Base-by-base conservation (phyloP, 345 rosid species). In the Cardamine chenopodiifolia region DNA sequence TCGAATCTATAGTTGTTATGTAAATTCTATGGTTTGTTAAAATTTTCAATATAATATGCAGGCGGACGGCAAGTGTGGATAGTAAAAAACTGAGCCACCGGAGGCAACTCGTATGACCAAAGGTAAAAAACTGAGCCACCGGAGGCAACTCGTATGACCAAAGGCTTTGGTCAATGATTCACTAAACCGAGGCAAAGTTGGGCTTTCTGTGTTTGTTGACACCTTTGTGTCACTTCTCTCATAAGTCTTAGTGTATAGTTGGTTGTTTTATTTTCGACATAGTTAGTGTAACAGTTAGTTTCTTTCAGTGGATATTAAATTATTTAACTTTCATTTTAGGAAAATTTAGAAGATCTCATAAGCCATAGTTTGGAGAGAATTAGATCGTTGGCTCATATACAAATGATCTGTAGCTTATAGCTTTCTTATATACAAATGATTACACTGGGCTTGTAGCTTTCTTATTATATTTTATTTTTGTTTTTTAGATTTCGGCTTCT, bases 31-130 rank as follows among this genome's bases (percentile, higher is more conserved):
- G 18, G 35, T 67, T 58, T 26, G 11, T 39, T 20, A 39, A 66
- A 14, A 0, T 0, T 25, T 20, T n/a, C 13, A 2, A 25, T 53
- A 17, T 54, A 4, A 32, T 32, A 17, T 63, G 20, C 53, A 77
- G 80, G 80, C 29, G 13, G 32, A 77, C 2, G 71, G 75, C 7
- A 50, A 37, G n/a, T 70, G 75, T 55, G 71, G 64, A 31, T 50
- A 75, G 62, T 59, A 53, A 28, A 32, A 7, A 42, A 34, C 39
- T 35, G 50, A 55, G 53, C 35, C 10, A 34, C 42, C 6, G 1
- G 71, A 70, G 44, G 44, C 66, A 55, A 55, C 45, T 62, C 20
- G 8, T 12, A 55, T 18, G 32, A 63, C 31, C 22, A 49, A 40
- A 59, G 37, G 62, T n/a, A n/a, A n/a, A 47, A 66, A 42, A 34